Evolutionary conservation across 495 filamentous ascomycete species (phyloP).

Genomic region (Aspergillus carlsbadensis): DNA sequence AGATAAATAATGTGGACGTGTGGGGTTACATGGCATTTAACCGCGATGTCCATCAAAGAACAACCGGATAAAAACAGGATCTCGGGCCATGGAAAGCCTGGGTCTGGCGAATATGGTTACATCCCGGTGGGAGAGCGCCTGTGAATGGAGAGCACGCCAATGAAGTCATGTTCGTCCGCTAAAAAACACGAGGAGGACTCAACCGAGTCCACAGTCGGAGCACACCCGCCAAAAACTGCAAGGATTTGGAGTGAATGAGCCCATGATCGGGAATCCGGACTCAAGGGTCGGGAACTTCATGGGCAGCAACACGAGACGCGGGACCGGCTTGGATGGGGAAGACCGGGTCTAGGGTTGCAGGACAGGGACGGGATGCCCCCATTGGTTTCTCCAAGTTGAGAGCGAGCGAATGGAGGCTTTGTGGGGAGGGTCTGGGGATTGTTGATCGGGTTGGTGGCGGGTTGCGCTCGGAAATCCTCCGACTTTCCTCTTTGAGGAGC

Average conservation of each 20-base stretch:
- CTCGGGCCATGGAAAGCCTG: not conserved
- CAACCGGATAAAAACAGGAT: not conserved
- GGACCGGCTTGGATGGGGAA: not conserved
- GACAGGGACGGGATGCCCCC: not conserved
- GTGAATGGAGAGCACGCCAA: not conserved
- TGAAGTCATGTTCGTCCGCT: not conserved
- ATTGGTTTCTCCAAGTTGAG: not conserved
- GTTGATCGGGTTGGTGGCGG: not conserved
- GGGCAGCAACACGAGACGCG: not conserved
- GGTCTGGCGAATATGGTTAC: not conserved
- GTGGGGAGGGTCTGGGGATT: conserved; percentile 3
- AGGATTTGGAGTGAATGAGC: not conserved
- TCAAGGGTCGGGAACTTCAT: not conserved
- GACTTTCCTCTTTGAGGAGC: not conserved
- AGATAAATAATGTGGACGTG: not conserved
- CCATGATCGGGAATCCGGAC: not conserved
- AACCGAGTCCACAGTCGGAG: not conserved
- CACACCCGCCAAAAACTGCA: not conserved
- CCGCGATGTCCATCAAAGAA: conserved; percentile 3
- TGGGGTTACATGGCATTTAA: conserved; percentile 9
- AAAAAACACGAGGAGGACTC: not conserved
- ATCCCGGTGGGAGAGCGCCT: not conserved
- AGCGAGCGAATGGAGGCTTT: not conserved
- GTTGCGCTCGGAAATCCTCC: conserved; percentile 3
- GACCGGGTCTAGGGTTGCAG: not conserved